phyloP scores from a whole-genome alignment of 768 basidiomycete species.

The Collybia sordida region DNA sequence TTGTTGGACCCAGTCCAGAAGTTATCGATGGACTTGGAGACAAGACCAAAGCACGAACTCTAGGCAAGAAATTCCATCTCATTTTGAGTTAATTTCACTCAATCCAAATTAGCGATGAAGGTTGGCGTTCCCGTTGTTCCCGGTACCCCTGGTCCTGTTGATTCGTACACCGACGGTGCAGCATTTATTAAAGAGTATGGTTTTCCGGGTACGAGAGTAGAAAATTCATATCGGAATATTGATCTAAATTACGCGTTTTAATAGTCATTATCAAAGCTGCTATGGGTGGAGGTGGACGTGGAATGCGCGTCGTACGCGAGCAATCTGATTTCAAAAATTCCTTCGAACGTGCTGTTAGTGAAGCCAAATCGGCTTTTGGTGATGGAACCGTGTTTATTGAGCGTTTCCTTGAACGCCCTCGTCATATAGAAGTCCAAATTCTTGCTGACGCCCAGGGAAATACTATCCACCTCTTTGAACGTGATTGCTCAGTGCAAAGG shows the following conservation, averaged over 20 bases:
- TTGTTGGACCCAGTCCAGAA: conserved; percentile 93
- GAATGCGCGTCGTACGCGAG: conserved; percentile 98
- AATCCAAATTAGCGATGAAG: conserved; percentile 63
- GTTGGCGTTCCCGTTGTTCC: conserved; percentile 95
- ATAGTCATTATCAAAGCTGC: conserved; percentile 98
- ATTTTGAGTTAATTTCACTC: conserved; percentile 2
- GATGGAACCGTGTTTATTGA: conserved; percentile 99
- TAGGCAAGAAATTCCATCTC: conserved; percentile 50
- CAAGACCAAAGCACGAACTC: conserved; percentile 94
- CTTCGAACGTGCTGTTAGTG: conserved; percentile 90
- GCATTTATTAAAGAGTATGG: conserved; percentile 94
- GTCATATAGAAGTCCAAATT: conserved; percentile 97
- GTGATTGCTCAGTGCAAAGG: conserved; percentile 98
- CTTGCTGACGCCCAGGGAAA: conserved; percentile 91
- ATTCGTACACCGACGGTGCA: conserved; percentile 72
- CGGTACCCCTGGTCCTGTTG: conserved; percentile 95
- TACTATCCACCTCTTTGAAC: conserved; percentile 97
- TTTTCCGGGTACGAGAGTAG: conserved; percentile 69
- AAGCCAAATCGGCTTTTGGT: conserved; percentile 96
- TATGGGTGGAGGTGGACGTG: conserved; percentile 98
- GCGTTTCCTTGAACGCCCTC: conserved; percentile 92
- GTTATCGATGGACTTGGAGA: conserved; percentile 98
- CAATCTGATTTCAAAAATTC: conserved; percentile 87
- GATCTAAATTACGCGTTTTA: conserved; percentile 2
- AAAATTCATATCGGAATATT: background rate